Base-by-base conservation (phyloP, 179 eudicot genomes). In the Camellia oleifera region DNA sequence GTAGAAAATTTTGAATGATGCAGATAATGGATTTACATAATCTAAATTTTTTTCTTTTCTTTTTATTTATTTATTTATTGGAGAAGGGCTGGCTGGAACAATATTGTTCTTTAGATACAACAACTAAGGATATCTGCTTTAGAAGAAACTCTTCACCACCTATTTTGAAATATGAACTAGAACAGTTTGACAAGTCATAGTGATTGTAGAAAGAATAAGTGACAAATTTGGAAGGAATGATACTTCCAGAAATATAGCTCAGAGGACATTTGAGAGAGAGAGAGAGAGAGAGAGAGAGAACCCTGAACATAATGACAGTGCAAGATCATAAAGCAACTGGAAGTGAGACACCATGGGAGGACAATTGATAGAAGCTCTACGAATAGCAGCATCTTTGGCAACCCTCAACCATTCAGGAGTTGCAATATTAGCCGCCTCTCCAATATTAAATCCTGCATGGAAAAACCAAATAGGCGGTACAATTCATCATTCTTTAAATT, bases 271-370 rank as follows among this genome's bases (percentile, higher is more conserved):
- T 44, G 61, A 7, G 17, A 69, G 40, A 32, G 40, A 32, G 40
- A 75, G 23, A 20, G 23, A 20, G 63, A 78, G 75, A 64, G 42
- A 74, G 78, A 81, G 77, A 70, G 56, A 77, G 42, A 73, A 95
- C 98, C 98, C 92, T 85, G 94, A 92, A 82, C 89, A 88, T 65
- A 92, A 81, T 1, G 92, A 88, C 73, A 94, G 82, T 64, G 97
- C 98, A 72, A 95, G 95, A 84, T 93, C 98, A 84, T 95, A 95
- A 13, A 95, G 91, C 87, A 95, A 83, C 86, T 96, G 99, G 80
- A 87, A 91, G 82, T 96, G 98, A 81, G 99, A 96, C 82, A 96
- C 97, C 99, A 96, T 94, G 46, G 99, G 99, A 57, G 98, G 93
- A 82, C 91, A 91, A 84, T 92, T 96, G 71, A 92, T 91, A 62